phyloP scores from a whole-genome alignment of 129 eudicot genomes.

The Tagetes erecta region DNA sequence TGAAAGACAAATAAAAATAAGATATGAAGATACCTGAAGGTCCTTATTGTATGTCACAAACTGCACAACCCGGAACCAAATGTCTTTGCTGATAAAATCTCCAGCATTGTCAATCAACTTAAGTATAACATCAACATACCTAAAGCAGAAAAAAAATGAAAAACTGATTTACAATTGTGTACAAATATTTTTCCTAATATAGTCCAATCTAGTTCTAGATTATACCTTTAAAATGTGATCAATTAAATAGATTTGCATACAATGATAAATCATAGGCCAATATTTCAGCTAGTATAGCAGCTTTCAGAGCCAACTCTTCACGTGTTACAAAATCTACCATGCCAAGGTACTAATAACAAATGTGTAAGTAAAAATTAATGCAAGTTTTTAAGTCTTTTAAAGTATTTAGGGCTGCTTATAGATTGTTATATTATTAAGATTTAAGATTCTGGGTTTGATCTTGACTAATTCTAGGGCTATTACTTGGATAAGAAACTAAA shows the following conservation, averaged over 20 bases:
- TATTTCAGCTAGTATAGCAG: slow-evolving; percentile 98
- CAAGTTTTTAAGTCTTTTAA: background rate
- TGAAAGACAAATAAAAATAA: background rate
- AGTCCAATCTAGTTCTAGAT: background rate
- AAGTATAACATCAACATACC: slow-evolving; percentile 99
- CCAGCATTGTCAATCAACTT: slow-evolving; percentile 99
- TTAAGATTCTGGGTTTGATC: background rate
- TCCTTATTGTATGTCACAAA: slow-evolving; percentile 98
- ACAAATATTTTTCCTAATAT: background rate
- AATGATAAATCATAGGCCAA: slow-evolving; percentile 98
- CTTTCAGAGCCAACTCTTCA: slow-evolving; percentile 91
- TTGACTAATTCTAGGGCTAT: background rate
- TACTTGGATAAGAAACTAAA: background rate
- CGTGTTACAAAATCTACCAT: slow-evolving; percentile 98
- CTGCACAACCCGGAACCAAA: slow-evolving; percentile 99
- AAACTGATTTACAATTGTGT: slow-evolving; percentile 6
- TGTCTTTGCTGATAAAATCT: slow-evolving; percentile 99
- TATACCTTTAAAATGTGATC: slow-evolving; percentile 12
- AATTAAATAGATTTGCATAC: slow-evolving; percentile 41
- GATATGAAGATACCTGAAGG: slow-evolving; percentile 65
- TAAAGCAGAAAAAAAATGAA: slow-evolving; percentile 39
- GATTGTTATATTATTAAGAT: background rate
- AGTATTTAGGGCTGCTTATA: background rate
- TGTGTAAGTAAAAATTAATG: slow-evolving; percentile 13
- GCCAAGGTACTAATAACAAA: slow-evolving; percentile 74